Conservation (phyloP, 306 rosid species). For the Dalbergia oliveri region DNA sequence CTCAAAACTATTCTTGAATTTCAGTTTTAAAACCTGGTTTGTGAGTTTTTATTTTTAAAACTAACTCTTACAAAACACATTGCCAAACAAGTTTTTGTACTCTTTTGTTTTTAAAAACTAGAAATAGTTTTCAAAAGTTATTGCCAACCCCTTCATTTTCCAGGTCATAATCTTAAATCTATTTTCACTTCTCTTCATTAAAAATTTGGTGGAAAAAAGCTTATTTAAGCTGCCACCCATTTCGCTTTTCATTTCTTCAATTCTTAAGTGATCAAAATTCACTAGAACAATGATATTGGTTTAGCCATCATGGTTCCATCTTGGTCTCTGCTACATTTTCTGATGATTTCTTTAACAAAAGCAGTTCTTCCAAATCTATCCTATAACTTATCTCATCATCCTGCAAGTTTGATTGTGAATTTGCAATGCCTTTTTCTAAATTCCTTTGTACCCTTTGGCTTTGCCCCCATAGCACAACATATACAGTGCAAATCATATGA, state of each 20-base stretch:
- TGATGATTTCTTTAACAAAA: too few species aligned
- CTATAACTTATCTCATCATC: conserved; percentile 19
- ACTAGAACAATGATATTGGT: conserved; percentile 14
- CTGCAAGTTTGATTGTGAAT: conserved; percentile 28
- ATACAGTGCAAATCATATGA: conserved; percentile 59
- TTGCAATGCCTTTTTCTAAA: conserved; percentile 15
- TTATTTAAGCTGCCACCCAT: conserved; percentile 24
- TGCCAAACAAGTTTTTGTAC: too few species aligned
- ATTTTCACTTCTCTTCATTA: background rate
- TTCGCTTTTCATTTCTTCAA: background rate
- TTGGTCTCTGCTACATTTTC: conserved; percentile 15
- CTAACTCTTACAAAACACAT: too few species aligned
- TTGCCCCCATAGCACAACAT: conserved; percentile 78
- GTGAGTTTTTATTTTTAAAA: too few species aligned
- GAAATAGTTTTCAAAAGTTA: too few species aligned
- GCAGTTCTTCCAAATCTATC: conserved; percentile 24
- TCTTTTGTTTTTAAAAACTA: too few species aligned
- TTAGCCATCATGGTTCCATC: conserved; percentile 18
- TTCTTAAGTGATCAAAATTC: conserved; percentile 15
- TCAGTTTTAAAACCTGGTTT: too few species aligned
- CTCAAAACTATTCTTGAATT: too few species aligned
- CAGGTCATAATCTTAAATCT: too few species aligned
- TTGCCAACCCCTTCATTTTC: too few species aligned
- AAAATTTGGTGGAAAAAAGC: conserved; percentile 30
- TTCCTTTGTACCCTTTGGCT: conserved; percentile 55